Base-by-base conservation (phyloP, 495 filamentous ascomycete genomes). In the Aspergillus affinis region DNA sequence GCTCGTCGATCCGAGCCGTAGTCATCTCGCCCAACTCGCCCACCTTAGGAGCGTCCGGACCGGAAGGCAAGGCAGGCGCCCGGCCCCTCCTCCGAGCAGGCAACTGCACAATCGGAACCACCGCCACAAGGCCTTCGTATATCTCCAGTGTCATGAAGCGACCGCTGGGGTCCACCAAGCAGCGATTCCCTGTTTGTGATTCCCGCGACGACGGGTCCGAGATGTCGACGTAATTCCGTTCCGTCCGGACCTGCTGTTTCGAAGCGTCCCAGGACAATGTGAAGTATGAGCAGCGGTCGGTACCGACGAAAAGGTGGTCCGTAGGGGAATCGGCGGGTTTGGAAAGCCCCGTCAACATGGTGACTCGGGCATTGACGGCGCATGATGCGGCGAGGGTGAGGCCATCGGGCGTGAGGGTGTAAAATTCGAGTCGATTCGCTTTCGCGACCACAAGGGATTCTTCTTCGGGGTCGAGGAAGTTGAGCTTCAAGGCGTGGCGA, bases 291-390 rank as follows among this genome's bases (percentile, higher is more conserved):
- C 88, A 90, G 55, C 90, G 86, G 67, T 96, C 88, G 12, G 94
- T 97, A 32, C 90, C 93, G 61, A 99, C 82, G 69, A 99, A 96
- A 63, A 99, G 84, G 64, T 98, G 86, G 63, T 97, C 92, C 9
- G 88, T 93, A 6, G 77, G 68, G 18, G 90, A 84, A 65, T 88
- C 81, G 19, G 82, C 81, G 13, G 93, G 94, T 0, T 84, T 86
- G 2, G 76, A 74, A 19, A 99, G 79, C 63, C 88, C 89, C 58
- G 92, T 85, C 46, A 99, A 84, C 76, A 97, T 91, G 0, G 89
- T 86, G 55, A 98, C 85, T 64, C 85, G 87, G 65, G 93, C 95
- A 68, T 91, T 93, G 54, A 99, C 74, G 52, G 81, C 73, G 64
- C 84, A 85, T 6, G 88, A 86, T 59, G 86, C 79, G 2, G 76